Base-by-base conservation (phyloP, 208 protist species). In the Endotrypanum monterogeii region DNA sequence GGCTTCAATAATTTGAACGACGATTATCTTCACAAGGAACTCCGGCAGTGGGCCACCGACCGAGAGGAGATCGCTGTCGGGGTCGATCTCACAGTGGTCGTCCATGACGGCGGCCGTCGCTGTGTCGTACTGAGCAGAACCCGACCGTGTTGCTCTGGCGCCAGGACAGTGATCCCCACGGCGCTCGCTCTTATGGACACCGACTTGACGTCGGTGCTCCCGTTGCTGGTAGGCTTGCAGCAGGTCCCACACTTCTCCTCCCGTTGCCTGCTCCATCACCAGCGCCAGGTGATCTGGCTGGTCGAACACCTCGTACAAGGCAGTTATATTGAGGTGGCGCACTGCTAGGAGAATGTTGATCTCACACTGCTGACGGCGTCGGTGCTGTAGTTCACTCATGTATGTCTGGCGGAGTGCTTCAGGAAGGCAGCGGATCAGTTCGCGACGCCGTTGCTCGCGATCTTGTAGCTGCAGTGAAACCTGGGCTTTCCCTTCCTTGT, bases 211-310 rank as follows among this genome's bases (percentile, higher is more conserved):
- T 41, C 61, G 6, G 61, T n/a, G 39, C 25, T 51, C 39, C 46
- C 63, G 44, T 68, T 35, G 73, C 35, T 63, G 57, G 52, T 73
- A 76, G 1, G 88, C 55, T 51, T 92, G 76, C 48, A 91, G 70
- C 14, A 98, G 61, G 41, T 87, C 73, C 67, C 54, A 87, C 30
- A 89, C 80, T 39, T 86, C 82, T 11, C 89, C 89, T 56, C 89
- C 91, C 1, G 77, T 85, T n/a, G 83, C 89, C 81, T 88, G 78
- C 78, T 95, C 91, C 83, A 95, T 85, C 63, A 95, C 91, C 7
- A 95, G 69, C 9, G 84, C 81, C 35, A 95, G 82, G 54, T 73
- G 79, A 44, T 82, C 68, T 5, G 77, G 79, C 25, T 82, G 76
- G 32, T 92, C 82, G 61, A 92, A 95, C 28, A 90, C 84, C 35